Evolutionary conservation across 2,329 filamentous ascomycete species (phyloP), one percentile per base, ranked within the genome.

Genomic region (Penicillium polonicum): DNA sequence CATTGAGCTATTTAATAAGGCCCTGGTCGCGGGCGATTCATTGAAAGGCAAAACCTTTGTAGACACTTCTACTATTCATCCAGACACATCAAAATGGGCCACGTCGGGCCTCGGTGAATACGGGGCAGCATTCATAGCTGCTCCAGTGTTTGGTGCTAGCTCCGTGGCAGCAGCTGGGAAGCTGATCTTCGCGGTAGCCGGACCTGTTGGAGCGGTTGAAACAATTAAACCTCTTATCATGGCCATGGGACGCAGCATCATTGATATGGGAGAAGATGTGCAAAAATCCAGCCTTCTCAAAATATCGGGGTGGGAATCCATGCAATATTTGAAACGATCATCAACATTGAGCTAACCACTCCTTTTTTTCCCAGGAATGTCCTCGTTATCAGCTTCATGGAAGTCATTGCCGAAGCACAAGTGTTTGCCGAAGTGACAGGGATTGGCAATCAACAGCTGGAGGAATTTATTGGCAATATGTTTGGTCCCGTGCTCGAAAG

Each of bases 61-160:
- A 19, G 81, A 83, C 57, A 81, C 80, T 0, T 82, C 80, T 0
- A 83, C 81, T 0, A 76, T 83, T 1, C 79, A 82, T 52, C 80
- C 81, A 0, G 67, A 74, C 7, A 79, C 79, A 0, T 76, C 79
- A 0, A 60, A 65, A 1, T 58, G 60, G 6, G 68, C 72, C 0
- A 58, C 73, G 1, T 48, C 55, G 0, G 67, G 65, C 0, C 62
- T 83, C 0, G 48, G 55, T 0, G 62, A 58, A 5, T 62, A 57
- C 12, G 71, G 70, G 0, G 76, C 71, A 3, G 52, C 58, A 3
- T 81, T 81, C 48, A 65, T 82, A 29, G 74, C 79, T 0, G 71
- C 74, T 0, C 81, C 81, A 0, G 81, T 83, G 0, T 83, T 83
- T 56, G 81, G 81, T 7, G 79, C 80, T 4, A 80, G 79, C 0